These are phyloP conservation scores for Fonsecaea pugnacius DNA, from an alignment of 2,329 filamentous ascomycete species.

Conservation along the genomic window DNA sequence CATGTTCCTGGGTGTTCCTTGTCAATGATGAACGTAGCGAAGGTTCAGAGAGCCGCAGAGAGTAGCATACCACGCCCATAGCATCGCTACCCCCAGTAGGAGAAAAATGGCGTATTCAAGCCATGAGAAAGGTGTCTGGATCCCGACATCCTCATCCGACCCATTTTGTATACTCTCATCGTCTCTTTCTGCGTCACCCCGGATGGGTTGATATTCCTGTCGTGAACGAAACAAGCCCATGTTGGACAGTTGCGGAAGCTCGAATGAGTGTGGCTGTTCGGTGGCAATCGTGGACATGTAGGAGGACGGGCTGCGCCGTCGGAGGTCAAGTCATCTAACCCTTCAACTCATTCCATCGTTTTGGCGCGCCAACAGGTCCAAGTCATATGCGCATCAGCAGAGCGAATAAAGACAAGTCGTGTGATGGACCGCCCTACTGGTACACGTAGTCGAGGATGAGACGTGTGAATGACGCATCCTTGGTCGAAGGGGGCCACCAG, in stretches of 20 bases:
- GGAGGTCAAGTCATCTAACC: conserved; percentile 5
- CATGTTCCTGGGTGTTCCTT: conserved; percentile 76
- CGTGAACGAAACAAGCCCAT: conserved; percentile 44
- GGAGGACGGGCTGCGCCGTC: conserved; percentile 25
- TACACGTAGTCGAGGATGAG: not conserved
- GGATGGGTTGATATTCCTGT: conserved; percentile 41
- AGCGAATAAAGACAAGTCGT: conserved; percentile 8
- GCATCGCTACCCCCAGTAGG: conserved; percentile 86
- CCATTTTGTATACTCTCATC: conserved; percentile 24
- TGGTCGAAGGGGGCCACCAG: not conserved
- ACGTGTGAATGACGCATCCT: not conserved
- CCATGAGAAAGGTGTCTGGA: conserved; percentile 70
- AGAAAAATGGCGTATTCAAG: conserved; percentile 84
- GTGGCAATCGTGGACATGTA: conserved; percentile 18
- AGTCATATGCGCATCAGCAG: not conserved
- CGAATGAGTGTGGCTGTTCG: conserved; percentile 24
- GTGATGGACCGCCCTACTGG: conserved; percentile 1
- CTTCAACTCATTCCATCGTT: conserved; percentile 16
- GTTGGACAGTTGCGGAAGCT: conserved; percentile 32
- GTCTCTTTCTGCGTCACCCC: conserved; percentile 30
- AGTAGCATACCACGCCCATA: conserved; percentile 86
- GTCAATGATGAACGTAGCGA: conserved; percentile 7
- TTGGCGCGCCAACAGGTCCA: not conserved
- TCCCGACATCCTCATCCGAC: conserved; percentile 17
- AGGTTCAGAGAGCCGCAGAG: no score